Base-by-base conservation (phyloP, 2,329 filamentous ascomycete species). In the Laburnicola sp. region DNA sequence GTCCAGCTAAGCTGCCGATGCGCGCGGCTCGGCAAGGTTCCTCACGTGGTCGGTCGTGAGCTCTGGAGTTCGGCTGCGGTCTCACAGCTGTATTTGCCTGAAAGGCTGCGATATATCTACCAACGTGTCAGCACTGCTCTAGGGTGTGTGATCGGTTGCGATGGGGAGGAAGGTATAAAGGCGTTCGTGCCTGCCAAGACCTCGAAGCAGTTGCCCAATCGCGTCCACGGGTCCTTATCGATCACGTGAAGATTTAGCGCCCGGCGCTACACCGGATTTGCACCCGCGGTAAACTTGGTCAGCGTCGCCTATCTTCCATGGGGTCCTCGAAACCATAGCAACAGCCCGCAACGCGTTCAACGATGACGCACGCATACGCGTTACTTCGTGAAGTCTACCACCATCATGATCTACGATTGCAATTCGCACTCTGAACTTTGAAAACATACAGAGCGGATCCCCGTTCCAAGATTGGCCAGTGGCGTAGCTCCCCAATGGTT, bases 311-410 rank as follows among this genome's bases (percentile, higher is more conserved):
- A 26, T 30, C 2, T 37, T 30, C n/a, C 25, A 25, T 36, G 48
- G 48, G 42, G 35, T 10, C 10, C 35, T 34, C 9, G 45, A 46
- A 49, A 48, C 51, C 51, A 50, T 43, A 30, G 51, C 51, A 54
- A 54, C 51, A 48, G 38, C 32, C 37, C 27, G 25, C 32, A 45
- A 35, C 37, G 42, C 38, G 31, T 43, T 42, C 22, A 28, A 23
- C 28, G 10, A 38, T 42, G 50, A 47, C 38, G 37, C 16, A 32
- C 38, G 37, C 16, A 32, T 30, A 7, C 21, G 5, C 38, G 10
- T 23, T 48, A 11, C 25, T 21, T 7, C 23, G 2, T 7, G 11
- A 16, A 27, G 8, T 41, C 11, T n/a, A 30, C 3, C 16, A 3
- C 38, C 6, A 30, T 30, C 38, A 4, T 27, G 11, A 10, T 11